Conservation (phyloP, 1,284 basidiomycete genomes). For the Malassezia dermatis region DNA sequence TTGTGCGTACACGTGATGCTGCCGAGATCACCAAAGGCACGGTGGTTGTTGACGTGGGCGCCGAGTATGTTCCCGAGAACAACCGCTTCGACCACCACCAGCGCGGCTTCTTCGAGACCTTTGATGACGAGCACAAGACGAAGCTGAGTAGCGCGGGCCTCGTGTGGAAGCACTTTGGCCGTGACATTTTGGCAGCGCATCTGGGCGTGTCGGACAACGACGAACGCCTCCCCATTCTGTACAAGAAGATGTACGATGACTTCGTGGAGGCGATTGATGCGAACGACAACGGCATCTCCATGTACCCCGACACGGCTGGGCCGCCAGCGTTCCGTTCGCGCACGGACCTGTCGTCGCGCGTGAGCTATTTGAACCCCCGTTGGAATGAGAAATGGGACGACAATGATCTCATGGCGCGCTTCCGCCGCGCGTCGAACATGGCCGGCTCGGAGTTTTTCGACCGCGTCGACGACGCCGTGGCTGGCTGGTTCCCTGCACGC, state of each 20-base stretch:
- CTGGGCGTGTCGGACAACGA: conserved; percentile 54
- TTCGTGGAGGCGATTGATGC: conserved; percentile 91
- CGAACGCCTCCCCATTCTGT: conserved; percentile 62
- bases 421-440: conserved; percentile 67
- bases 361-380: conserved; percentile 39
- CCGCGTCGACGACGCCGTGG: conserved; percentile 69
- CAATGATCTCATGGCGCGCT: conserved; percentile 48
- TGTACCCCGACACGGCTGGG: conserved; percentile 26
- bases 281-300: conserved; percentile 57
- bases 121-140: conserved; percentile 66
- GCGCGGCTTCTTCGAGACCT: conserved; percentile 78
- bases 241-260: conserved; percentile 80
- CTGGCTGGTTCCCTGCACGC: conserved; percentile 85
- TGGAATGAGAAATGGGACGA: conserved; percentile 39
- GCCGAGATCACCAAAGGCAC: conserved; percentile 69
- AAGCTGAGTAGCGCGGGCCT: conserved; percentile 89
- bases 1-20: conserved; percentile 61
- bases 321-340: conserved; percentile 39
- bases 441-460: conserved; percentile 78
- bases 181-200: conserved; percentile 67
- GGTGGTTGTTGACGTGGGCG: conserved; percentile 97
- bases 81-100: conserved; percentile 93
- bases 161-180: conserved; percentile 71
- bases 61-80: conserved; percentile 68
- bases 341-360: conserved; percentile 40